Evolutionary conservation across 73 alveolate species (phyloP).

Genomic region (Paraurostyla sp.): DNA sequence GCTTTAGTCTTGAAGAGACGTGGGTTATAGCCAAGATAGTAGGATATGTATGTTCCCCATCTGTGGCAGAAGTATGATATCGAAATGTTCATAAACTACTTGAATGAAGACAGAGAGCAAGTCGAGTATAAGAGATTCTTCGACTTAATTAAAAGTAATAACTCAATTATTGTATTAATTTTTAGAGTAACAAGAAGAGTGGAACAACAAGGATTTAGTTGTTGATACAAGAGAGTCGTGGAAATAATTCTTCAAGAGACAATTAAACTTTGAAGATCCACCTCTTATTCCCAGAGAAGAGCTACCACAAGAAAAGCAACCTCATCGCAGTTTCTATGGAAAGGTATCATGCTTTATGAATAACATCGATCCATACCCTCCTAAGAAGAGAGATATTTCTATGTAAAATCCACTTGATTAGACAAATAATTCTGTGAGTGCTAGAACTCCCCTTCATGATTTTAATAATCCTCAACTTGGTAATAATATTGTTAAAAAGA

Average conservation of each 20-base stretch:
- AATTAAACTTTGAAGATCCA: constrained; percentile 73
- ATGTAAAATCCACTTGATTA: neutral
- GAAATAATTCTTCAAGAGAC: constrained; percentile 67
- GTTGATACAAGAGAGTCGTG: constrained; percentile 78
- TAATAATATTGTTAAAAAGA: neutral
- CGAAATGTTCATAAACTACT: constrained; percentile 55
- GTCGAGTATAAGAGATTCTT: constrained; percentile 50
- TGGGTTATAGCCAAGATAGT: constrained; percentile 61
- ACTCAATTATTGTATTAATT: neutral
- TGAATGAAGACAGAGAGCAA: constrained; percentile 44
- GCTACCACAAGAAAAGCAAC: constrained; percentile 69
- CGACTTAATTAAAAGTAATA: constrained; percentile 60
- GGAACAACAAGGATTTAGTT: constrained; percentile 74
- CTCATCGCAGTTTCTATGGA: constrained; percentile 71
- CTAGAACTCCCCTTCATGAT: neutral
- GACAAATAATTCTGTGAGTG: neutral
- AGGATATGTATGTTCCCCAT: constrained; percentile 41
- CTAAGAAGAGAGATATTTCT: constrained; percentile 39
- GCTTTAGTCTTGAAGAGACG: constrained; percentile 62
- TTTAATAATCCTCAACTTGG: neutral
- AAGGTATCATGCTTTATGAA: constrained; percentile 74
- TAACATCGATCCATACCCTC: constrained; percentile 77
- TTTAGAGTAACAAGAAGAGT: constrained; percentile 67
- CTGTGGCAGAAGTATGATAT: constrained; percentile 53
- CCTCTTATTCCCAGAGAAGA: constrained; percentile 81